Conservation (phyloP, 2,329 filamentous ascomycete genomes). For the Beauveria brongniartii region DNA sequence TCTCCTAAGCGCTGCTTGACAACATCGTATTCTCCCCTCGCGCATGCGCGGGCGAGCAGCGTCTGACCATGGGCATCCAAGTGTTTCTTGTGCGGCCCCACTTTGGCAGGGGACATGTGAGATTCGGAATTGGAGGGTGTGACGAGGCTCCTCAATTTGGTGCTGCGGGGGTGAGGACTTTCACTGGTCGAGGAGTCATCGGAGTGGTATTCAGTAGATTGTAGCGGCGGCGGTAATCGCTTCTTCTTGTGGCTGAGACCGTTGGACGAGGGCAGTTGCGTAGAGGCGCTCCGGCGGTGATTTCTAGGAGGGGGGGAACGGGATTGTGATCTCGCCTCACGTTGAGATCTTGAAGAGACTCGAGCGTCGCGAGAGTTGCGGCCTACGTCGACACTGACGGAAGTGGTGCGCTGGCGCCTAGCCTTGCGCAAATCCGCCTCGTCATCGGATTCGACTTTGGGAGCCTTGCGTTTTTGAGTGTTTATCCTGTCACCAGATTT, state of each 20-base stretch:
- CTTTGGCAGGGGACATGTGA: conserved; percentile 58
- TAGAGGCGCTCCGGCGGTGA: conserved; percentile 58
- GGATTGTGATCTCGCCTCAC: conserved; percentile 36
- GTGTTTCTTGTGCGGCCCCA: conserved; percentile 71
- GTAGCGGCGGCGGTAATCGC: conserved; percentile 51
- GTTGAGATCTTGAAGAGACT: conserved; percentile 23
- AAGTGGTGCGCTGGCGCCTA: conserved; percentile 44
- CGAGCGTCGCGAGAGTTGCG: conserved; percentile 27
- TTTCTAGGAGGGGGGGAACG: conserved; percentile 49
- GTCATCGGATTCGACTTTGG: conserved; percentile 49
- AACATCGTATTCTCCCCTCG: conserved; percentile 71
- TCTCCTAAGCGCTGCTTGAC: conserved; percentile 69
- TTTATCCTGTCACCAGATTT: conserved; percentile 39
- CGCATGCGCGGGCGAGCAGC: conserved; percentile 79
- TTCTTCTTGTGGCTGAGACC: conserved; percentile 53
- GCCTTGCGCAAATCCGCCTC: conserved; percentile 46
- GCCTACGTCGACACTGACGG: conserved; percentile 29
- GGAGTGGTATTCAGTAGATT: conserved; percentile 57
- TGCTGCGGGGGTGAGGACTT: conserved; percentile 50
- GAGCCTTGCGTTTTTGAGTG: conserved; percentile 45
- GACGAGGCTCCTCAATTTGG: conserved; percentile 47
- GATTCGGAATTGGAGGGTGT: conserved; percentile 50
- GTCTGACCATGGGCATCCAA: conserved; percentile 91
- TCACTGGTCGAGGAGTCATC: conserved; percentile 57
- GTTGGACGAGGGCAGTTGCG: conserved; percentile 50